A percentile compares a stretch with the other conserved stretches of the same genome.
These are phyloP conservation scores for Hibiscus mutabilis DNA, from an alignment of 345 rosid genomes.

Conservation along the genomic window DNA sequence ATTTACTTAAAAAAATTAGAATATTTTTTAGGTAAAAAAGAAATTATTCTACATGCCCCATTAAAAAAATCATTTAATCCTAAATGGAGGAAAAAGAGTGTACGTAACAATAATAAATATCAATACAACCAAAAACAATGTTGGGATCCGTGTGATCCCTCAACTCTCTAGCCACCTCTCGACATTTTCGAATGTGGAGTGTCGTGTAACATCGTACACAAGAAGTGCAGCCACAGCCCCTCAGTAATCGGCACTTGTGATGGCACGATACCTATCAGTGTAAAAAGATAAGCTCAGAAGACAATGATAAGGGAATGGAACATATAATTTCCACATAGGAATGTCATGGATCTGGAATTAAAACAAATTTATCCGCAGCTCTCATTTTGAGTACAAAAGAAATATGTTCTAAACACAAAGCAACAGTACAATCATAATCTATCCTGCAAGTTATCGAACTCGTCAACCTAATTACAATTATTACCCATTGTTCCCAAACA, in stretches of 20 bases:
- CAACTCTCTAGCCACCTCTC: conserved; percentile 92
- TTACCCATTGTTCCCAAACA: background rate
- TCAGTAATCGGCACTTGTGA: conserved; percentile 87
- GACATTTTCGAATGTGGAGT: conserved; percentile 77
- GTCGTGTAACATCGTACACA: conserved; percentile 81
- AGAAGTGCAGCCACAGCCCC: conserved; percentile 93
- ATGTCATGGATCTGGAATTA: background rate
- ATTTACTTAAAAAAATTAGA: too few relatives aligned
- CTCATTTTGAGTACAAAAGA: background rate
- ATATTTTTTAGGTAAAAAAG: too few relatives aligned
- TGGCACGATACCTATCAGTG: conserved; percentile 73
- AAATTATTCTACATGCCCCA: too few relatives aligned
- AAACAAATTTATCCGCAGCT: background rate
- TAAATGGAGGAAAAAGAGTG: too few relatives aligned
- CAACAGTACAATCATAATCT: too few relatives aligned
- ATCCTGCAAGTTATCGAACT: background rate
- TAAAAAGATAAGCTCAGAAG: background rate
- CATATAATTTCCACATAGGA: background rate
- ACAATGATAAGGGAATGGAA: background rate
- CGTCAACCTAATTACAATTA: background rate
- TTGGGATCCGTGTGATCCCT: conserved; percentile 92
- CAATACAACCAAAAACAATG: too few relatives aligned
- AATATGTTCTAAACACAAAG: background rate
- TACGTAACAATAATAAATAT: too few relatives aligned
- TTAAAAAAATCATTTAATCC: too few relatives aligned